These are phyloP conservation scores for Asclepias syriaca DNA, from an alignment of 257 asterid genomes.

Conservation along the genomic window DNA sequence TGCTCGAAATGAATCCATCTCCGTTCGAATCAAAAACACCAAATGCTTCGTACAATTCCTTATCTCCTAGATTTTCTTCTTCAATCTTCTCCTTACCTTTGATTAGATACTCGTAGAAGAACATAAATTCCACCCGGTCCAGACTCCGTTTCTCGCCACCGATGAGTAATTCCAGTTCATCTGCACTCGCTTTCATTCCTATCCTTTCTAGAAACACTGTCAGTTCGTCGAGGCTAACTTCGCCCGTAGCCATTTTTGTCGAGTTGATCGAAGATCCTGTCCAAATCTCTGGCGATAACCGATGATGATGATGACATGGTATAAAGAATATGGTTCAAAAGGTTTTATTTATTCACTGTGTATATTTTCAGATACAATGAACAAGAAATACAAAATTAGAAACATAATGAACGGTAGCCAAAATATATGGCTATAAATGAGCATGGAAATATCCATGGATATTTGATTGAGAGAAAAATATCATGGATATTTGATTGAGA, in stretches of 20 bases:
- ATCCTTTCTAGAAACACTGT: constrained; percentile 33
- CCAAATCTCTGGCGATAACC: constrained; percentile 28
- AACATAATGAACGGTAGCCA: no score
- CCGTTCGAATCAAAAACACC: constrained; percentile 51
- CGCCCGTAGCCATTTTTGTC: constrained; percentile 48
- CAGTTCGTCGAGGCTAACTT: constrained; percentile 41
- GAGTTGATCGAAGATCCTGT: constrained; percentile 52
- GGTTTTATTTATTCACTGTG: no score
- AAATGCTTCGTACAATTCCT: constrained; percentile 35
- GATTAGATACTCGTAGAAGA: constrained; percentile 38
- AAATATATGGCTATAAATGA: no score
- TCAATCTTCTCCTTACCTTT: constrained; percentile 10
- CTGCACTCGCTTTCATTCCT: constrained; percentile 36
- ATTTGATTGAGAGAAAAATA: no score
- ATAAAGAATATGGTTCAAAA: no score
- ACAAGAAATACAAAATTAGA: no score
- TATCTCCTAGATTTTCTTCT: not conserved
- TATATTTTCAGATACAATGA: no score
- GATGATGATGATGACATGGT: no score
- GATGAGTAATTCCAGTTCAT: constrained; percentile 47
- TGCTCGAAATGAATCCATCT: constrained; percentile 53
- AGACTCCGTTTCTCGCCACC: constrained; percentile 29
- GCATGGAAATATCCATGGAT: no score
- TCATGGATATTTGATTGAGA: no score
- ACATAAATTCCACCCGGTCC: constrained; percentile 35